Conservation (phyloP, 768 basidiomycete species). For the Russula sp. region DNA sequence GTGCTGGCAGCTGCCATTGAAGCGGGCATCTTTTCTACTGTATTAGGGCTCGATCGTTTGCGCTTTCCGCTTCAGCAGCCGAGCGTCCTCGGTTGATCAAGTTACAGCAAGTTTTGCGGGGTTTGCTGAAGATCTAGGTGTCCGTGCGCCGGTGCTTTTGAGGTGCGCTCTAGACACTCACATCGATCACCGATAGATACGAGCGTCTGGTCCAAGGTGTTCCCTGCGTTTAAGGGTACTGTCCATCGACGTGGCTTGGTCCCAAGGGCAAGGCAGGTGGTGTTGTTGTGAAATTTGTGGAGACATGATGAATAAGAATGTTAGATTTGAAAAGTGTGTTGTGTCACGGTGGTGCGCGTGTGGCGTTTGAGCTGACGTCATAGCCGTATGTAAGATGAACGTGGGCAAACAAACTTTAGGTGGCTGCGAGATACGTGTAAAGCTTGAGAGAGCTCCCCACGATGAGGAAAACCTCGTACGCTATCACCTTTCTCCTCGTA, state of each 20-base stretch:
- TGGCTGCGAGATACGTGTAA: background rate
- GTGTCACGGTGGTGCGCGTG: too few species aligned
- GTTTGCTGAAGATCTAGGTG: constrained; percentile 78
- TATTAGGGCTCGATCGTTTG: constrained; percentile 3
- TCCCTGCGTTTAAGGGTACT: constrained; percentile 34
- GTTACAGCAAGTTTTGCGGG: constrained; percentile 75
- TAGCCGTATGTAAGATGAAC: background rate
- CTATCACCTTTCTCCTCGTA: constrained; percentile 58
- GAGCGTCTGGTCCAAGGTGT: constrained; percentile 69
- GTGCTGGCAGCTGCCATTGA: constrained; percentile 76
- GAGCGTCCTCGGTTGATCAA: constrained; percentile 33
- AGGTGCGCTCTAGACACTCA: constrained; percentile 40
- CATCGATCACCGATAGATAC: constrained; percentile 60
- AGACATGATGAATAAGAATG: background rate
- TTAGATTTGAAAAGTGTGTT: background rate
- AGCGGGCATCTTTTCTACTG: constrained; percentile 46
- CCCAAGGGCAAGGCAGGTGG: constrained; percentile 20
- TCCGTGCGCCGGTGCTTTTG: constrained; percentile 72
- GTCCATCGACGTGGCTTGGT: constrained; percentile 4
- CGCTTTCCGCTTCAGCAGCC: background rate
- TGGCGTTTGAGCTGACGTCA: constrained; percentile 9
- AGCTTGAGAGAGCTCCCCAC: constrained; percentile 14
- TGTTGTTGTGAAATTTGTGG: background rate
- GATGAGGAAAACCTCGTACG: constrained; percentile 72
- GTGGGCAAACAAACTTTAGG: background rate